Conservation (phyloP, 805 yeast genomes). For the Yarrowia sp. region DNA sequence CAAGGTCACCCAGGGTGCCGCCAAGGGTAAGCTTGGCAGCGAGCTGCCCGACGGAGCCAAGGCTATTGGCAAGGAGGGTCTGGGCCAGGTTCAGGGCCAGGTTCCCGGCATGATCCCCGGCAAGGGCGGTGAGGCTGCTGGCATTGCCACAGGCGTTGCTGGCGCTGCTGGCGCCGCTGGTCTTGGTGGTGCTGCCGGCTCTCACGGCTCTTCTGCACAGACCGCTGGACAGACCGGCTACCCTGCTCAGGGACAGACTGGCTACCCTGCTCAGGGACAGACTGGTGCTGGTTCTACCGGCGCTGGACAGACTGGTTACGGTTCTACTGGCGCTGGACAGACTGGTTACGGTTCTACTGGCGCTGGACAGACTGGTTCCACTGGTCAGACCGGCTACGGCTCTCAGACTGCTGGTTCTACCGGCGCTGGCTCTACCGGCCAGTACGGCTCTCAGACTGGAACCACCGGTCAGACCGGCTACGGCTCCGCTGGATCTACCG, state of each 20-base stretch:
- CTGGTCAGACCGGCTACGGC: slow-evolving; percentile 2
- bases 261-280: background rate
- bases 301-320: no score
- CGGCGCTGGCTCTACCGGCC: slow-evolving; percentile 14
- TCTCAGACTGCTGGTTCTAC: background rate
- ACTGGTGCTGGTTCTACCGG: no score
- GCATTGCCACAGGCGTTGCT: slow-evolving; percentile 15
- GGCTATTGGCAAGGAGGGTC: background rate
- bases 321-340: no score
- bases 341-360: background rate
- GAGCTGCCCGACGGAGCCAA: slow-evolving; percentile 4
- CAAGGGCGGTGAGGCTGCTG: slow-evolving; percentile 18
- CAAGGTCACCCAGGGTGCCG: background rate
- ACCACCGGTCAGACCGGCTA: slow-evolving; percentile 7
- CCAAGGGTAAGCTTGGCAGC: slow-evolving; percentile 12
- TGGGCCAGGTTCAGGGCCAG: slow-evolving; percentile 12
- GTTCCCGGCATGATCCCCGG: no score
- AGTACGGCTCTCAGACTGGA: slow-evolving; percentile 1
- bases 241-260: background rate
- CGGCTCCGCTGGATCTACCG: background rate
- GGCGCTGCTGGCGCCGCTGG: slow-evolving; percentile 25
- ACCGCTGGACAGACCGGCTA: slow-evolving; percentile 14
- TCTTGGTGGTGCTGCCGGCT: slow-evolving; percentile 6
- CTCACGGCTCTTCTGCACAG: slow-evolving; percentile 1
- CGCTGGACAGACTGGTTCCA: background rate